Evolutionary conservation across 768 basidiomycete genomes (phyloP).

Genomic region (Tremella fuciformis): DNA sequence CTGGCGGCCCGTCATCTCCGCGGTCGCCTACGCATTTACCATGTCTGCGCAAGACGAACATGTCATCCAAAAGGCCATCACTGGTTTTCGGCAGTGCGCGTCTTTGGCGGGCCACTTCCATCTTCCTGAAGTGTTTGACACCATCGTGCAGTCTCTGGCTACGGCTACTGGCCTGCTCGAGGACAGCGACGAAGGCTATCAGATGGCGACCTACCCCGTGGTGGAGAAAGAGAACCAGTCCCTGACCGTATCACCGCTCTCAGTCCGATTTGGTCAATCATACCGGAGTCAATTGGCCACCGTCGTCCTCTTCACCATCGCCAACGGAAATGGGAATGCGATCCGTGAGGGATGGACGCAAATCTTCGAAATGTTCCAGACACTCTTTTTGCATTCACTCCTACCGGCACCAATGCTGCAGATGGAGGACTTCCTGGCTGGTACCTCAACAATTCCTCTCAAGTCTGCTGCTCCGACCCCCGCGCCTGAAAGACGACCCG

Average conservation of each 20-base stretch:
- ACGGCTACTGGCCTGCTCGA: conserved; percentile 82
- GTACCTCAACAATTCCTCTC: conserved; percentile 85
- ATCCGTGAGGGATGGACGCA: conserved; percentile 91
- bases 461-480: conserved; percentile 65
- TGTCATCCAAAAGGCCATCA: conserved; percentile 87
- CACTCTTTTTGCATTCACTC: conserved; percentile 88
- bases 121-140: conserved; percentile 94
- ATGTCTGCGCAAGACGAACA: conserved; percentile 90
- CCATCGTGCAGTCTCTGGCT: conserved; percentile 86
- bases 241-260: conserved; percentile 84
- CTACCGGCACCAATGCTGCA: conserved; percentile 86
- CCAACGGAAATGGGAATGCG: conserved; percentile 91
- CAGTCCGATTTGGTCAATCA: conserved; percentile 89
- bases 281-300: conserved; percentile 94
- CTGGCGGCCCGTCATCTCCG: conserved; percentile 90
- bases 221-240: conserved; percentile 86
- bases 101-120: conserved; percentile 83
- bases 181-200: conserved; percentile 61
- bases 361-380: conserved; percentile 99
- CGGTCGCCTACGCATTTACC: conserved; percentile 92
- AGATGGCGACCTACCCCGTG: conserved; percentile 71
- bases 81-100: conserved; percentile 95
- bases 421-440: conserved; percentile 98
- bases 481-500: conserved; percentile 58
- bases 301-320: conserved; percentile 94